Evolutionary conservation across 2,329 filamentous ascomycete species (phyloP), one percentile per base, ranked within the genome.

Genomic region (Curvularia sp.): DNA sequence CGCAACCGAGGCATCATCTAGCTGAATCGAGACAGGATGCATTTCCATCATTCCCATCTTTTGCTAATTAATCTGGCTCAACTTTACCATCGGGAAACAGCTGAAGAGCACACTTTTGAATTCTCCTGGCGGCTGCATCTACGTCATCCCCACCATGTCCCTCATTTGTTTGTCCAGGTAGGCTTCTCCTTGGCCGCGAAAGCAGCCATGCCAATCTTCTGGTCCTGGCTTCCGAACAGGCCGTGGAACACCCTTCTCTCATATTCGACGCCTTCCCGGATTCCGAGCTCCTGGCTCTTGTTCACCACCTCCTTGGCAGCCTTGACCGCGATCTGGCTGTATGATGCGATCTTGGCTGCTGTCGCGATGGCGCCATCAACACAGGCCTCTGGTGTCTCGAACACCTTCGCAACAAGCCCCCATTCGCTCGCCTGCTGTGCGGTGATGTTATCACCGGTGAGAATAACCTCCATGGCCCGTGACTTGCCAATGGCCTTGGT

Each of bases 221-320:
- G 95, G 79, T 99, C 95, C 80, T 92, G 86, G 76, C 90, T 96
- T 22, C 94, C 95, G 81, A 99, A 99, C 72, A 97, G 75, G 26
- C 88, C 86, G 79, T 99, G 95, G 83, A 99, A 99, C 33, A 98
- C 85, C 53, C 93, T 86, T 74, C 95, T 85, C 85, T 99, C 95
- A 79, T 88, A 98, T 81, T 99, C 95, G 1, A 99, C 90, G 13
- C 95, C 95, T 73, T 98, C 95, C 68, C 90, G 83, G 59, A 99
- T 81, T 3, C 89, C 84, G 67, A 97, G 80, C 70, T 99, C 95
- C 83, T 98, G 93, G 78, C 93, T 97, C 88, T 97, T 98, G 78
- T 98, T 97, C 55, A 99, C 94, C n/a, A 95, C 94, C 83, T 99
- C 95, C 84, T 99, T 99, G 57, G 87, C 89, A 10, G 91, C 95